Percentiles rank a stretch among this genome's conserved stretches.
phyloP scores from a whole-genome alignment of 495 filamentous ascomycete species.

The Penicillium canescens region DNA sequence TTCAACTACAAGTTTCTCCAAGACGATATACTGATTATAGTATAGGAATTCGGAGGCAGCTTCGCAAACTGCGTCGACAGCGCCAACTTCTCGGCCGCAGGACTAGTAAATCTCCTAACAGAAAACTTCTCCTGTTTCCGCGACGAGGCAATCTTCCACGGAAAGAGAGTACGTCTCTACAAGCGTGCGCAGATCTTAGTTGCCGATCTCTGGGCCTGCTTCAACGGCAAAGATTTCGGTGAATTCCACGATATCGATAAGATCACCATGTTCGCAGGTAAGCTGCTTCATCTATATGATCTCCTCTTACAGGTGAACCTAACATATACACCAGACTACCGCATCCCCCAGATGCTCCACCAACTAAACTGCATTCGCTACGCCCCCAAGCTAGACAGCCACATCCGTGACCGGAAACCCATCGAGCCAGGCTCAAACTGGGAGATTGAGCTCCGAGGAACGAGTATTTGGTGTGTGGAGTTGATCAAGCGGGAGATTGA shows the following conservation, averaged over 20 bases:
- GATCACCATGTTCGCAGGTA: conserved; percentile 94
- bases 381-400: conserved; percentile 71
- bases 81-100: conserved; percentile 77
- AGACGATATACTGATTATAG: neutral
- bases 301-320: too few relatives aligned
- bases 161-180: conserved; percentile 74
- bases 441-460: conserved; percentile 87
- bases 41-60: conserved; percentile 74
- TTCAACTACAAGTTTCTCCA: neutral
- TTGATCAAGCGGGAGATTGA: conserved; percentile 83
- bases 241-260: conserved; percentile 89
- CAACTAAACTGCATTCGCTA: conserved; percentile 80
- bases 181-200: conserved; percentile 96
- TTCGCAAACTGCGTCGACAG: conserved; percentile 72
- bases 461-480: conserved; percentile 93
- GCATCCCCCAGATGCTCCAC: conserved; percentile 91
- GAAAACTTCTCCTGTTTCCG: conserved; percentile 82
- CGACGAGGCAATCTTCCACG: conserved; percentile 74
- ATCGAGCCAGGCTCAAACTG: conserved; percentile 73
- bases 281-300: neutral
- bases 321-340: conserved; percentile 64
- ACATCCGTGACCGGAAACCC: conserved; percentile 60
- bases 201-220: conserved; percentile 94
- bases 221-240: conserved; percentile 77
- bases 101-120: conserved; percentile 78